These are phyloP conservation scores for Leishmania turanica DNA, from an alignment of 208 protist species.

Conservation along the genomic window DNA sequence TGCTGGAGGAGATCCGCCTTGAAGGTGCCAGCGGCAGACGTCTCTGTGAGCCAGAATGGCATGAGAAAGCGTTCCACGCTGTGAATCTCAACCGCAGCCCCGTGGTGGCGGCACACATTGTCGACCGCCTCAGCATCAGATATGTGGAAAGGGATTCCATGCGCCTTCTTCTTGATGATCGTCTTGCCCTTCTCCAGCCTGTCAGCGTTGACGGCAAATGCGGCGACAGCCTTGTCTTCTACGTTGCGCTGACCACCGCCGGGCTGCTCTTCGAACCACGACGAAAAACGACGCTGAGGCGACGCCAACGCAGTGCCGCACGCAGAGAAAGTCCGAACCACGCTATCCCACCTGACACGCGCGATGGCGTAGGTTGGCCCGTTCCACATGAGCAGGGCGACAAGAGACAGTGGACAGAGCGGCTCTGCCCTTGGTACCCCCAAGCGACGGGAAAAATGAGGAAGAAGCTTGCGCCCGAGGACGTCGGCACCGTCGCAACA, in stretches of 20 bases:
- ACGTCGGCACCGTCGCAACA: not conserved
- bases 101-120: conserved; percentile 78
- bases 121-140: conserved; percentile 75
- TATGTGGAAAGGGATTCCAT: conserved; percentile 85
- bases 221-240: conserved; percentile 39
- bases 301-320: not conserved
- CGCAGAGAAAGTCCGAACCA: not conserved
- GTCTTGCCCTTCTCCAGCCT: conserved; percentile 59
- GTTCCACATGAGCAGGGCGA: not conserved
- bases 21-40: conserved; percentile 74
- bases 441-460: not conserved
- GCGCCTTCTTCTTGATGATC: conserved; percentile 72
- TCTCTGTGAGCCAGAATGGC: conserved; percentile 86
- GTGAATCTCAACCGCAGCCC: conserved; percentile 65
- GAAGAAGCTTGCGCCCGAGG: not conserved
- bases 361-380: not conserved
- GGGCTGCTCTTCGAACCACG: conserved; percentile 65
- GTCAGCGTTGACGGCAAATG: conserved; percentile 72
- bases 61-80: conserved; percentile 76
- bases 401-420: not conserved
- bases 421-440: not conserved
- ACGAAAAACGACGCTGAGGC: conserved; percentile 42
- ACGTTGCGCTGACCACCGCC: conserved; percentile 14
- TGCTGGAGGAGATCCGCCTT: conserved; percentile 76
- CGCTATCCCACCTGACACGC: not conserved